Evolutionary conservation across 202 grass and related monocot species (phyloP), one percentile per base, ranked within the genome.

Genomic region (Dendrocalamus latiflorus): DNA sequence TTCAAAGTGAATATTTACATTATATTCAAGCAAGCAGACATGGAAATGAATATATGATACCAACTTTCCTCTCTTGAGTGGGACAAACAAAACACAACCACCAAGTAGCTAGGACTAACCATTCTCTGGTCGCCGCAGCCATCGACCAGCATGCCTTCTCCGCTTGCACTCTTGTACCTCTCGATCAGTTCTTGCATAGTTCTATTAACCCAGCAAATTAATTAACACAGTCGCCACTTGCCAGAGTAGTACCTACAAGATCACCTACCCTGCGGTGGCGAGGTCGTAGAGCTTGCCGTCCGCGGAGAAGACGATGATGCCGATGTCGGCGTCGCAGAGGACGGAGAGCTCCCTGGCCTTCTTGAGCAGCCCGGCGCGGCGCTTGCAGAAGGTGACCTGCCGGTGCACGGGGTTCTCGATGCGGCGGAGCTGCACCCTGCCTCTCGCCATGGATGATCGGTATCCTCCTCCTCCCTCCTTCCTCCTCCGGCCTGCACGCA

Each of bases 331-430:
- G 8, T 97, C 94, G 55, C 91, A 93, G 78, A 97, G 88, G 7
- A 97, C 91, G 0, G 94, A 97, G 48, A 97, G 86, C 74, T 97
- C 94, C 82, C 56, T 91, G 6, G 94, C 94, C 79, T 97, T 97
- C 81, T 97, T 97, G 51, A 97, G 87, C 65, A 97, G 75, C 24
- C 94, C 94, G 1, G 89, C 84, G 3, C 94, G 91, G 54, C 94
- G 91, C 65, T 97, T 97, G 87, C 94, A 97, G 89, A 97, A 97
- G 54, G 94, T 97, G 25, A 97, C 94, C 87, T 97, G 94, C 18
- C 94, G 78, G 82, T 94, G 94, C 17, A 94, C 94, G 5, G 91
- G 90, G 90, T 97, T 97, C 88, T 97, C 86, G 81, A 97, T 92
- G 80, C 91, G 87, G 5, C 86, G 90, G 75, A 97, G 86, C 85